phyloP scores from a whole-genome alignment of 2,329 filamentous ascomycete species.

The Diaporthe helianthi region DNA sequence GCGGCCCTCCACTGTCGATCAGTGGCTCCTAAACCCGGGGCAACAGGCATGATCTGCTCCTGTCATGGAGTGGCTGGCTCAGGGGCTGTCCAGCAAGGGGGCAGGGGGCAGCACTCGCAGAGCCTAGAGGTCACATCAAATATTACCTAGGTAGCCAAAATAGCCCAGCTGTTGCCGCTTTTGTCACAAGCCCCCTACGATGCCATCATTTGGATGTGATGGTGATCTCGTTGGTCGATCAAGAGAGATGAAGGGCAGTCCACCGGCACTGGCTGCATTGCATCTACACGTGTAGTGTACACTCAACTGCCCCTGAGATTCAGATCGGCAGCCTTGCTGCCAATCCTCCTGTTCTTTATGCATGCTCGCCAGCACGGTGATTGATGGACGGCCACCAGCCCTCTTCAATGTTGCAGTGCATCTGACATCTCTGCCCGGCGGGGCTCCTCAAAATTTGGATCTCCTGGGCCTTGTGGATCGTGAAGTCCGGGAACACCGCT shows the following conservation, averaged over 20 bases:
- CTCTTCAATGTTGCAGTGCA: too few relatives aligned
- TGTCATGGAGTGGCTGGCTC: conserved; percentile 22
- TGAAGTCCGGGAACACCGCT: conserved; percentile 9
- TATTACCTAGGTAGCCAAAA: too few relatives aligned
- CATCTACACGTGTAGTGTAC: too few relatives aligned
- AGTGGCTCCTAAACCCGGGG: conserved; percentile 4
- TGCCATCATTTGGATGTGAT: too few relatives aligned
- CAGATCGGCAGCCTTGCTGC: conserved; percentile 27
- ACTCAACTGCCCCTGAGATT: conserved; percentile 28
- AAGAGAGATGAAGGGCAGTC: conserved; percentile 20
- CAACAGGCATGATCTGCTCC: conserved; percentile 1
- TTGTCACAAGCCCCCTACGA: conserved; percentile 2
- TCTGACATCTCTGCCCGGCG: conserved; percentile 8
- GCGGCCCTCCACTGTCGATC: conserved; percentile 16
- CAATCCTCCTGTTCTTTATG: conserved; percentile 33
- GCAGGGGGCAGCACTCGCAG: background rate
- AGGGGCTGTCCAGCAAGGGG: conserved; percentile 25
- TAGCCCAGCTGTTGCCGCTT: conserved; percentile 7
- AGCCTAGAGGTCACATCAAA: too few relatives aligned
- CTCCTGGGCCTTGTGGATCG: conserved; percentile 23
- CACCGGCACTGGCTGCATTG: conserved; percentile 4
- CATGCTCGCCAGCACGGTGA: background rate
- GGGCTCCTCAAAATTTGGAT: conserved; percentile 26
- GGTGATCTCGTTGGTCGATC: conserved; percentile 14
- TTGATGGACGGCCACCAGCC: background rate